phyloP scores from a whole-genome alignment of 306 rosid species.

The Corylus avellana region DNA sequence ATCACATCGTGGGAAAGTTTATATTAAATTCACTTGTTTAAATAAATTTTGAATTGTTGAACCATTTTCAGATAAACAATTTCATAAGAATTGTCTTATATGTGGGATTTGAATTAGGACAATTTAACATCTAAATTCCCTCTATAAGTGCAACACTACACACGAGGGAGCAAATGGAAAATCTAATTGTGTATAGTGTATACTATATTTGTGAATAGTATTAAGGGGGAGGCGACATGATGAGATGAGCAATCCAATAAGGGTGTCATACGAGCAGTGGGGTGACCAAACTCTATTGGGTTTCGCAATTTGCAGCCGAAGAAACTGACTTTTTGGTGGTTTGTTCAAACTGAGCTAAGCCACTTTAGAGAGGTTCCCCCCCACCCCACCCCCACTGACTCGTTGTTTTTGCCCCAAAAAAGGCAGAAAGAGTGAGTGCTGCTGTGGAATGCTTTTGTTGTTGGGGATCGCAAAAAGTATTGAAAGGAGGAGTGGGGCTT shows the following conservation, averaged over 20 bases:
- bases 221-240: constrained; percentile 31
- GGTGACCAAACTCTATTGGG: constrained; percentile 32
- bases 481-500: too few relatives aligned
- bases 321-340: constrained; percentile 32
- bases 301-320: constrained; percentile 35
- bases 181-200: constrained; percentile 26
- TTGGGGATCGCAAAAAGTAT: too few relatives aligned
- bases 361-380: neutral
- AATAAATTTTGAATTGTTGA: too few relatives aligned
- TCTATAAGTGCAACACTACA: too few relatives aligned
- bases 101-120: too few relatives aligned
- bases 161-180: neutral
- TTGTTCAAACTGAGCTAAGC: constrained; percentile 22
- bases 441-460: too few relatives aligned
- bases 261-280: neutral
- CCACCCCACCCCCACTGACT: neutral
- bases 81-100: rapidly evolving
- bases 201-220: constrained; percentile 9
- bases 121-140: too few relatives aligned
- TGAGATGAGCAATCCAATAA: constrained; percentile 23
- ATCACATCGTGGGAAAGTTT: too few relatives aligned
- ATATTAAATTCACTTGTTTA: too few relatives aligned
- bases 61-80: too few relatives aligned
- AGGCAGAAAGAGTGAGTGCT: too few relatives aligned
- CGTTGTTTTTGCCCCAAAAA: neutral